Conservation (phyloP, 2,329 filamentous ascomycete species). For the Pezicula radicicola region DNA sequence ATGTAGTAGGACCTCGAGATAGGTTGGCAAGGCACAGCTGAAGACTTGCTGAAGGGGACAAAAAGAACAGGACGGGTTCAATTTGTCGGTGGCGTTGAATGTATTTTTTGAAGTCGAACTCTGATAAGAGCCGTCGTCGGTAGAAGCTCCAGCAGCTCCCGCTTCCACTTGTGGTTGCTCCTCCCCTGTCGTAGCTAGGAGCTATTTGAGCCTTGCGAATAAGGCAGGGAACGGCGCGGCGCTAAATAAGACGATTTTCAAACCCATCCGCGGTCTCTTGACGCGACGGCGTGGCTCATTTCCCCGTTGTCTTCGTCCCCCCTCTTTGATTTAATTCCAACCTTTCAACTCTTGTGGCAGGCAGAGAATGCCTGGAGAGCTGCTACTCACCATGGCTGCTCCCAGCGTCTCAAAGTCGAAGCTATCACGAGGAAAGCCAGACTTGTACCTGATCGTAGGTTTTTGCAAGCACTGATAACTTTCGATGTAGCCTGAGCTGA, state of each 20-base stretch:
- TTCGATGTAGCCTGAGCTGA: conserved; percentile 11
- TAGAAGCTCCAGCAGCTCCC: background rate
- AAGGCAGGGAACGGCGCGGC: background rate
- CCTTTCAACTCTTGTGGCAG: conserved; percentile 16
- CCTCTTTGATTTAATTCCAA: background rate
- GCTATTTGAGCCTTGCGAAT: conserved; percentile 1
- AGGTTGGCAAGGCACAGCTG: background rate
- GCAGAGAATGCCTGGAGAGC: conserved; percentile 32
- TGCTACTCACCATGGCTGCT: conserved; percentile 30
- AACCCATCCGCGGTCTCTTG: conserved; percentile 12
- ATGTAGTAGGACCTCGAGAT: background rate
- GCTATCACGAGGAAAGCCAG: conserved; percentile 25
- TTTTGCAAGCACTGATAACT: background rate
- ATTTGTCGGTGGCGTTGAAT: too few species aligned
- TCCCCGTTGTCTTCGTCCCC: conserved; percentile 14
- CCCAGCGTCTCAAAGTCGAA: conserved; percentile 25
- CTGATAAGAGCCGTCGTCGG: too few species aligned
- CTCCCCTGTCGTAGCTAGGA: too few species aligned
- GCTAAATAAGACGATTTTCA: conserved; percentile 9
- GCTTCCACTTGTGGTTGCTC: too few species aligned
- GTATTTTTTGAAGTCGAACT: too few species aligned
- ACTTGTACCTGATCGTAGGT: conserved; percentile 34
- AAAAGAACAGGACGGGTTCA: too few species aligned
- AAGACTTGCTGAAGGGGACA: too few species aligned
- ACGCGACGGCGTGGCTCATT: conserved; percentile 12